A percentile compares a stretch with the other conserved stretches of the same genome.
These are phyloP conservation scores for Pyropia haitanensis DNA, from an alignment of 23 red algal species.

Conservation along the genomic window DNA sequence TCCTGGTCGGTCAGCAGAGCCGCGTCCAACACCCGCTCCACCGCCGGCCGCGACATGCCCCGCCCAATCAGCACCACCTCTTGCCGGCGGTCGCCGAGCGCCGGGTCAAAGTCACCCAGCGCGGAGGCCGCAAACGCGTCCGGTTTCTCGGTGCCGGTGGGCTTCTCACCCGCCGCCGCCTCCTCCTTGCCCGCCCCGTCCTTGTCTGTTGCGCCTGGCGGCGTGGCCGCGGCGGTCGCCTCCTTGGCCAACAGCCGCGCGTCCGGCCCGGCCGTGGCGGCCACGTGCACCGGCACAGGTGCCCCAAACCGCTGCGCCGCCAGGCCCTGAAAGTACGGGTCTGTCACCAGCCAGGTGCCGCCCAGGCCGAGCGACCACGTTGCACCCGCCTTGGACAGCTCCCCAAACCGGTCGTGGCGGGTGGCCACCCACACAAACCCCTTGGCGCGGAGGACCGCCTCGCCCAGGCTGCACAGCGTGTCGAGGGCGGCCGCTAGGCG, in stretches of 20 bases:
- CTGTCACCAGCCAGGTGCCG: slow-evolving; percentile 24
- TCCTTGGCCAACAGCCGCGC: background rate
- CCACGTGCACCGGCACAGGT: too few species aligned
- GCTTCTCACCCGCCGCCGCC: background rate
- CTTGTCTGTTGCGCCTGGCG: too few species aligned
- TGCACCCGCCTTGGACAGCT: slow-evolving; percentile 19
- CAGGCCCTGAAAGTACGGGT: background rate
- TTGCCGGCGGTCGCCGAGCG: slow-evolving; percentile 37
- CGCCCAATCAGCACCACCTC: slow-evolving; percentile 50
- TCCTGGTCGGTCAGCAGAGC: slow-evolving; percentile 36
- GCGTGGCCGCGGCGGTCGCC: background rate
- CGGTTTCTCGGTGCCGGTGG: background rate
- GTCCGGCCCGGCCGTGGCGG: too few species aligned
- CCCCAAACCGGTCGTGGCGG: slow-evolving; percentile 19
- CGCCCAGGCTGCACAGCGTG: background rate
- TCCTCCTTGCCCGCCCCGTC: too few species aligned
- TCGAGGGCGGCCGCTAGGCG: slow-evolving; percentile 15
- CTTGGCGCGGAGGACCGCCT: slow-evolving; percentile 28
- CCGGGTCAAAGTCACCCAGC: slow-evolving; percentile 10
- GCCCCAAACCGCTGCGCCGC: too few species aligned
- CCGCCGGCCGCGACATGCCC: slow-evolving; percentile 17
- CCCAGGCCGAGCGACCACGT: slow-evolving; percentile 2
- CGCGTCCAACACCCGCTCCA: slow-evolving; percentile 36
- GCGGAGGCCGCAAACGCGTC: slow-evolving; percentile 9
- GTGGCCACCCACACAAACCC: slow-evolving; percentile 38